Evolutionary conservation across 148 eudicot species (phyloP).

Genomic region (Oxyria digyna): DNA sequence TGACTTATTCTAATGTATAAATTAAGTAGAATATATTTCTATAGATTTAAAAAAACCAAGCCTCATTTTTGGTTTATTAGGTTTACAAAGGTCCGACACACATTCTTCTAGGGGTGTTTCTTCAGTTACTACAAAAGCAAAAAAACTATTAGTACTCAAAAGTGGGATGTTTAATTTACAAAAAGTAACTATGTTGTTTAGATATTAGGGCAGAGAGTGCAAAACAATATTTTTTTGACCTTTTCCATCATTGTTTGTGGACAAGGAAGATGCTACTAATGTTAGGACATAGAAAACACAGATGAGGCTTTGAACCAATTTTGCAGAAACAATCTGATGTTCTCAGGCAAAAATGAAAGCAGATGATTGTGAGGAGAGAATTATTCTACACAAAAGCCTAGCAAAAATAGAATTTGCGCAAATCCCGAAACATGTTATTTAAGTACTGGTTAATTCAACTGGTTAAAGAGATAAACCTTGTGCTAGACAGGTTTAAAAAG

Average conservation of each 20-base stretch:
- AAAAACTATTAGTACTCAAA: not conserved
- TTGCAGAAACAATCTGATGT: not conserved
- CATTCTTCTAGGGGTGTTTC: not conserved
- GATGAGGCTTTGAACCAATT: not conserved
- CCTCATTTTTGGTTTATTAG: not conserved
- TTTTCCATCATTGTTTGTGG: not conserved
- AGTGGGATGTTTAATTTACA: not conserved
- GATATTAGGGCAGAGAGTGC: not conserved
- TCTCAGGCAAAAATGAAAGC: not conserved
- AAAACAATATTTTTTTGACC: not conserved
- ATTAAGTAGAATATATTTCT: too few relatives aligned
- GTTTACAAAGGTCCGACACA: not conserved
- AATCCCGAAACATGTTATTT: not conserved
- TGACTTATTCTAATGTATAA: not conserved
- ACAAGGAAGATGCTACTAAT: not conserved
- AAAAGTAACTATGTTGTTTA: not conserved
- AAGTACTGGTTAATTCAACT: not conserved
- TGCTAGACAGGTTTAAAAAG: not conserved
- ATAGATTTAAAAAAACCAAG: not conserved
- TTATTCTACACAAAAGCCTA: not conserved
- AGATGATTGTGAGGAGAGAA: constrained; percentile 1
- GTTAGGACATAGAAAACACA: not conserved
- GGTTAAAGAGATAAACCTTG: not conserved
- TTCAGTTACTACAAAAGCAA: not conserved
- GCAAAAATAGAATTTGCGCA: not conserved